phyloP scores from a whole-genome alignment of 1,284 basidiomycete species.

The Rhodotorula sp. region DNA sequence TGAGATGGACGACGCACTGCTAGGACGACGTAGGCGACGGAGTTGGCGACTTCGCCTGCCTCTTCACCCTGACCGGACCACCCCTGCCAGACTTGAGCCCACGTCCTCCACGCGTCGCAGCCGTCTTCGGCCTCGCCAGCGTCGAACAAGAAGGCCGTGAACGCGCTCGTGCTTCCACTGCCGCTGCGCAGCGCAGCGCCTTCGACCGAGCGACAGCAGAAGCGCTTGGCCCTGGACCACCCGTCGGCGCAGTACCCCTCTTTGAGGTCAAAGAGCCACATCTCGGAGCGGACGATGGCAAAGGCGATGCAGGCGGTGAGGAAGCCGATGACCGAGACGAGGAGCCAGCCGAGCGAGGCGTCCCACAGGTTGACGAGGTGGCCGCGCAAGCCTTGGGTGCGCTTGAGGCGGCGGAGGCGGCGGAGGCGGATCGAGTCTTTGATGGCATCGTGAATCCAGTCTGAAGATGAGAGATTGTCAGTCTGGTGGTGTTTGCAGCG shows the following conservation, averaged over 20 bases:
- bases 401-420: constrained; percentile 44
- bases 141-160: not conserved
- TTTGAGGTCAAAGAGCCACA: constrained; percentile 90
- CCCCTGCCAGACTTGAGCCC: constrained; percentile 36
- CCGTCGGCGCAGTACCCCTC: constrained; percentile 76
- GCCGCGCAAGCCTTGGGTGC: constrained; percentile 60
- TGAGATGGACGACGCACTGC: constrained; percentile 62
- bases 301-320: constrained; percentile 83
- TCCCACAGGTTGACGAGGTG: constrained; percentile 65
- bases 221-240: constrained; percentile 71
- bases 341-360: constrained; percentile 83
- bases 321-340: constrained; percentile 79
- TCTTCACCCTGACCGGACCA: constrained; percentile 18
- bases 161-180: not conserved
- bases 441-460: constrained; percentile 53
- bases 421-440: constrained; percentile 51
- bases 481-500: too few relatives aligned
- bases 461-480: not conserved
- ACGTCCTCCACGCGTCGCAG: constrained; percentile 40
- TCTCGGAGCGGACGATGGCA: constrained; percentile 80
- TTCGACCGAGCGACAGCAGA: constrained; percentile 65
- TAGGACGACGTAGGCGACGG: constrained; percentile 69
- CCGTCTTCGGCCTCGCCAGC: not conserved
- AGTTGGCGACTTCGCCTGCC: constrained; percentile 62
- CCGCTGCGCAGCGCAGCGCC: not conserved